Evolutionary conservation across 148 eudicot genomes (phyloP).

Genomic region (Chenopodium quinoa): DNA sequence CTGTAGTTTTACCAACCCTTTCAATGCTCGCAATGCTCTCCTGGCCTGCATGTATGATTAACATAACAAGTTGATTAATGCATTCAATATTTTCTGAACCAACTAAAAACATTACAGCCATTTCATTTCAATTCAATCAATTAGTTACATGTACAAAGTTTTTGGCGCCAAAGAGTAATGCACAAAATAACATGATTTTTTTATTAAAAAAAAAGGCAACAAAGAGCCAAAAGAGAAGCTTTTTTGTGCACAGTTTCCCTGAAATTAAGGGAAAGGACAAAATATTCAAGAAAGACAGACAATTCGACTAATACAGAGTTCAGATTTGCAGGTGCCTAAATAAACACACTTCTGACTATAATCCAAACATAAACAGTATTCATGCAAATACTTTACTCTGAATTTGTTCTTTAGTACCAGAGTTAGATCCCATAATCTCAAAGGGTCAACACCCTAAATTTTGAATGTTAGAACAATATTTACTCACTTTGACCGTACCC

Average conservation of each 20-base stretch:
- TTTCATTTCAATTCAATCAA: neutral
- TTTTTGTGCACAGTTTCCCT: slow-evolving; percentile 2
- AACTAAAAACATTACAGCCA: neutral
- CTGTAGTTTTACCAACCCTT: slow-evolving; percentile 78
- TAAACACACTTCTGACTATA: slow-evolving; percentile 28
- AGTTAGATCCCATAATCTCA: no score
- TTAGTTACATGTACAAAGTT: neutral
- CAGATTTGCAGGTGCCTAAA: slow-evolving; percentile 29
- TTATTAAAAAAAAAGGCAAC: neutral
- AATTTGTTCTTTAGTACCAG: no score
- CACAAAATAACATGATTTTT: slow-evolving; percentile 15
- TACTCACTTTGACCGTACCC: no score
- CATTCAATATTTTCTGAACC: slow-evolving; percentile 7
- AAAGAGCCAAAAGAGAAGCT: slow-evolving; percentile 15
- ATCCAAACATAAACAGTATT: slow-evolving; percentile 1
- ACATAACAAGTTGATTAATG: neutral
- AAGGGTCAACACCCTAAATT: no score
- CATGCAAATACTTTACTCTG: no score
- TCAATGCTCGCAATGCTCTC: slow-evolving; percentile 76
- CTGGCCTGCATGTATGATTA: slow-evolving; percentile 51
- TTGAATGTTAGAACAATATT: no score
- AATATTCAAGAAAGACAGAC: slow-evolving; percentile 21
- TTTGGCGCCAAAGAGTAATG: slow-evolving; percentile 7
- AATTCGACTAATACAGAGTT: slow-evolving; percentile 12
- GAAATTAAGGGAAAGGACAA: neutral